Evolutionary conservation across 306 rosid genomes (phyloP).

Genomic region (Lablab purpureus): DNA sequence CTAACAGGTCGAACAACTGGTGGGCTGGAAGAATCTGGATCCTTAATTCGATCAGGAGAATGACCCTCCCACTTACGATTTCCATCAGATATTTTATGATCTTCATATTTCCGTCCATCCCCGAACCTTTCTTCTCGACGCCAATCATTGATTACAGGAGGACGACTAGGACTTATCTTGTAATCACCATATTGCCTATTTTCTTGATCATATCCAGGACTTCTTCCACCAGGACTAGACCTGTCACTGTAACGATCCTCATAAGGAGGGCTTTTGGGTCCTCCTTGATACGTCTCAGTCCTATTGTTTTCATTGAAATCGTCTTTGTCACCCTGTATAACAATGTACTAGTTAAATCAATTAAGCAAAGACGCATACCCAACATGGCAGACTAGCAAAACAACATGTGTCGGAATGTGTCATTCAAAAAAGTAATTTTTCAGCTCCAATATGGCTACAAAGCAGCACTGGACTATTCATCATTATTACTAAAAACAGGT

Average conservation of each 20-base stretch:
- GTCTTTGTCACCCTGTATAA: conserved; percentile 80
- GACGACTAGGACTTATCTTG: conserved; percentile 74
- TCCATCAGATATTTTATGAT: conserved; percentile 69
- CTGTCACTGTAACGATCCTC: conserved; percentile 78
- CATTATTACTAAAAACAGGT: conserved; percentile 4
- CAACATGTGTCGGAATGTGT: not conserved
- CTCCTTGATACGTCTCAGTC: conserved; percentile 69
- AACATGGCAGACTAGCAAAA: not conserved
- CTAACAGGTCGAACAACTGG: conserved; percentile 87
- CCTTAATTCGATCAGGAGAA: conserved; percentile 78
- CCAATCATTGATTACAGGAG: conserved; percentile 86
- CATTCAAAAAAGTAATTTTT: conserved; percentile 23
- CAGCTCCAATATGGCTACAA: not conserved
- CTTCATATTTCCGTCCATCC: conserved; percentile 53
- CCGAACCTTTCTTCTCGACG: conserved; percentile 86
- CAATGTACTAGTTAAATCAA: conserved; percentile 22
- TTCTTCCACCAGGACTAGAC: conserved; percentile 90
- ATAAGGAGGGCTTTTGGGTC: conserved; percentile 80
- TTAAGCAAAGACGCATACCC: not conserved
- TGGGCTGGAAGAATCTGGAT: conserved; percentile 68
- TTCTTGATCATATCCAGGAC: conserved; percentile 86
- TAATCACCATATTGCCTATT: conserved; percentile 66
- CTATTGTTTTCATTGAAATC: conserved; percentile 67
- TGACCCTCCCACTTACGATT: conserved; percentile 67
- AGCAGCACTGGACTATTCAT: not conserved